Conservation (phyloP, 2,329 filamentous ascomycete species). For the Ophiosphaerella korrae region DNA sequence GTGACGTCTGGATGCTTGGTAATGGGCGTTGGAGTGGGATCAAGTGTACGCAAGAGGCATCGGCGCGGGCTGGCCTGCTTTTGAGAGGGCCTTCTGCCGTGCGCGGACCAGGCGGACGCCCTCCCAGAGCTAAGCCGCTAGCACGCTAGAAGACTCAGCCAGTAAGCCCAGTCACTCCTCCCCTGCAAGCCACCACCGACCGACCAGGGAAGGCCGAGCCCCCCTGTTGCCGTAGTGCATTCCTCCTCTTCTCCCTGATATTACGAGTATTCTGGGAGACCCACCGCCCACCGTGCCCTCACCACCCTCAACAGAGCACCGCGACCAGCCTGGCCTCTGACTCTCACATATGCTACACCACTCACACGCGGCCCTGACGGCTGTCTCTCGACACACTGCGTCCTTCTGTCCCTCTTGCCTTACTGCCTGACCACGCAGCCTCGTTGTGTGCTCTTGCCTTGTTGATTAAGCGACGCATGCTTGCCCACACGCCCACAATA, state of each 20-base stretch:
- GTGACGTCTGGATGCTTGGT: conserved; percentile 36
- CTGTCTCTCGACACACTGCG: too few species aligned
- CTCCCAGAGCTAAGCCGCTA: too few species aligned
- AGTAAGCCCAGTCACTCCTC: not conserved
- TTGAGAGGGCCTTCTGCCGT: conserved; percentile 20
- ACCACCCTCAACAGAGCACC: not conserved
- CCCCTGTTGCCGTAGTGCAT: conserved; percentile 11
- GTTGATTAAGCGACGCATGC: not conserved
- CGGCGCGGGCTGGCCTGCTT: conserved; percentile 27
- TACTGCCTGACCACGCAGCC: conserved; percentile 19
- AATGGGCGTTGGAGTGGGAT: conserved; percentile 22
- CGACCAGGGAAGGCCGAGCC: conserved; percentile 25
- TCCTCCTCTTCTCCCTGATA: conserved; percentile 30
- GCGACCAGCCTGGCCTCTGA: conserved; percentile 4
- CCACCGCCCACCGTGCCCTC: not conserved
- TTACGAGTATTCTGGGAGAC: conserved; percentile 19
- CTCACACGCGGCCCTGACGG: too few species aligned
- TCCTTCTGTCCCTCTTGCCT: conserved; percentile 17
- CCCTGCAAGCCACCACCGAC: conserved; percentile 24
- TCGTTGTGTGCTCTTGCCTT: not conserved
- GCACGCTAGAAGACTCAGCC: conserved; percentile 6
- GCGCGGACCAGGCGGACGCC: conserved; percentile 21
- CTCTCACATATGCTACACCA: conserved; percentile 1
- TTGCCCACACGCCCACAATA: too few species aligned
- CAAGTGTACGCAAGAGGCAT: conserved; percentile 22